These are phyloP conservation scores for Eimeria praecox DNA, from an alignment of 169 alveolate species.

Conservation along the genomic window DNA sequence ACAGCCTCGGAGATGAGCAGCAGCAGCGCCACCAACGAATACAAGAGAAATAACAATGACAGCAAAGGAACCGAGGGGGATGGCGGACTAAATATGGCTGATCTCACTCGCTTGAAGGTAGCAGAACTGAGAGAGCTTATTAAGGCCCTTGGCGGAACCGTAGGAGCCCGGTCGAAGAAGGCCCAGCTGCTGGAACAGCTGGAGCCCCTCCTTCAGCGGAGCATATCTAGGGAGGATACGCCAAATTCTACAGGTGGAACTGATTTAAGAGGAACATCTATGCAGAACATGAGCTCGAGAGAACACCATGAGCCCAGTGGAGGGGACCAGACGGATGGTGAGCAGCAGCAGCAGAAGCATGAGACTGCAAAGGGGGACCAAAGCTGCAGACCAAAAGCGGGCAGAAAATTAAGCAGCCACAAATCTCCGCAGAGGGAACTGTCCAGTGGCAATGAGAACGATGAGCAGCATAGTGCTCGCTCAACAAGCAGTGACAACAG, in stretches of 20 bases:
- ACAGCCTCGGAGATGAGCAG: conserved; percentile 29
- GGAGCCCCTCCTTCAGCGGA: conserved; percentile 44
- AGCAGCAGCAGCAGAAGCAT: conserved; percentile 41
- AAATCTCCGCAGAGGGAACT: background rate
- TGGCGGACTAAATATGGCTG: conserved; percentile 37
- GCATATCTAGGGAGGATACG: background rate
- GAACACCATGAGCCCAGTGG: background rate
- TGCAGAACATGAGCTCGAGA: background rate
- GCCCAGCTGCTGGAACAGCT: conserved; percentile 63
- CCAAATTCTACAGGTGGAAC: background rate
- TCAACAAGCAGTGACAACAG: background rate
- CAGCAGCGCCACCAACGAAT: conserved; percentile 45
- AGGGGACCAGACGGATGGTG: conserved; percentile 11
- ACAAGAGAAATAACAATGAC: conserved; percentile 66
- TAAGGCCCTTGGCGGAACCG: conserved; percentile 53
- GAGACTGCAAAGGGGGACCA: background rate
- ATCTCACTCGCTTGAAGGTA: conserved; percentile 34
- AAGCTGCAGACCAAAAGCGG: background rate
- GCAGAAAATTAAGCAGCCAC: background rate
- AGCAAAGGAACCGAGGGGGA: conserved; percentile 25
- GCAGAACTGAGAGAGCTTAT: conserved; percentile 72
- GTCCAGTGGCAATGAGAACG: background rate
- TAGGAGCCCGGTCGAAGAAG: conserved; percentile 7
- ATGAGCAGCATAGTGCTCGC: background rate
- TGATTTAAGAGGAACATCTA: background rate